Evolutionary conservation across 2,329 filamentous ascomycete genomes (phyloP), one percentile per base, ranked within the genome.

Genomic region (Fusarium anthophilum): DNA sequence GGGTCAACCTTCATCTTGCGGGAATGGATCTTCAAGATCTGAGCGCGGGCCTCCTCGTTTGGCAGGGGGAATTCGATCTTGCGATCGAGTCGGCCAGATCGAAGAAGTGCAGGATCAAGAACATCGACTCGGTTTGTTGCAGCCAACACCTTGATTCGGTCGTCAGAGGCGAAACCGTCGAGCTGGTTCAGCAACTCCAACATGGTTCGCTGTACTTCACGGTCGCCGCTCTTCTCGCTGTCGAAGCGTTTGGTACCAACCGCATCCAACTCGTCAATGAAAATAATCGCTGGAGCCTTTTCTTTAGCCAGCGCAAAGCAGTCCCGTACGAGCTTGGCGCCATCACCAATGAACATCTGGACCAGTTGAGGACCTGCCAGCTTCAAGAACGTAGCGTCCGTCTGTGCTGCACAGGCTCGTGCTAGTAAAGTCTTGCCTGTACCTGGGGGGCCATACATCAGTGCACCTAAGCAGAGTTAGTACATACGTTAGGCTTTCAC

Each of bases 161-260:
- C 96, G 81, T 98, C 95, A 12, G 95, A 98, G 2, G 96, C 97
- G 81, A 99, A 99, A 61, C 96, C 96, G 81, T 99, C 96, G 4
- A 99, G 91, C 86, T 99, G 96, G 86, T 99, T 99, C 75, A 99
- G 92, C 63, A 99, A 90, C 84, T 99, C 96, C 86, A 99, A 87
- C 97, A 99, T 99, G 66, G 96, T 99, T 82, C 96, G 91, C 86
- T 99, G 96, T 48, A 99, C 96, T 86, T 99, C 96, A 83, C 96
- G 91, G 83, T 99, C 96, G 85, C 96, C 96, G 69, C 93, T 96
- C 89, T 98, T 99, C 82, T 98, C 95, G 77, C 94, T 97, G 83
- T 99, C 96, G 86, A 99, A 99, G 81, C 96, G 96, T 86, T 98
- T 98, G 61, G 96, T 98, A 76, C 96, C 96, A n/a, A 99, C 93